Percentiles rank a stretch among this genome's conserved stretches.
These are phyloP conservation scores for Diaporthe ilicicola DNA, from an alignment of 2,329 filamentous ascomycete species.

Conservation along the genomic window DNA sequence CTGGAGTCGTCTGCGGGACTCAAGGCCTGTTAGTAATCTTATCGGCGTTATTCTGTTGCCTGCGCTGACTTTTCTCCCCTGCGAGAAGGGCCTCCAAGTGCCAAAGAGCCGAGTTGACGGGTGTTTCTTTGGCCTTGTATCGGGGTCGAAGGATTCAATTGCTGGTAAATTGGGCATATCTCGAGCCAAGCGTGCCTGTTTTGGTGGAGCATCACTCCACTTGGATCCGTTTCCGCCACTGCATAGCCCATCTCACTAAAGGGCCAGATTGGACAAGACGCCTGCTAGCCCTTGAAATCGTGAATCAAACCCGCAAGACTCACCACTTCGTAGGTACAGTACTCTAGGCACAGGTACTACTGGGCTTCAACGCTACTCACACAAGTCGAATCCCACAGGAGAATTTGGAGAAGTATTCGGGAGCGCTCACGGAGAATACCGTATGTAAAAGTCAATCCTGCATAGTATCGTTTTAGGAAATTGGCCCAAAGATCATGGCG, in stretches of 20 bases:
- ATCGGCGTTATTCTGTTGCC: background rate
- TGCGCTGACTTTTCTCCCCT: background rate
- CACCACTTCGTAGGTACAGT: background rate
- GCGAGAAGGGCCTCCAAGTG: background rate
- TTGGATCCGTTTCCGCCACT: background rate
- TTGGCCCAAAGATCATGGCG: slow-evolving; percentile 2
- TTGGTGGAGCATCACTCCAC: background rate
- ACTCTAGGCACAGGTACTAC: background rate
- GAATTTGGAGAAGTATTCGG: background rate
- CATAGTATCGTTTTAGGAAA: background rate
- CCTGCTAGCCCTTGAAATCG: no score
- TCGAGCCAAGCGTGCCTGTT: background rate
- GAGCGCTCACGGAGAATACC: background rate
- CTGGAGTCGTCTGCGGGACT: background rate
- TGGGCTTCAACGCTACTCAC: background rate
- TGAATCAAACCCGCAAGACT: background rate
- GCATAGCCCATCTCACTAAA: background rate
- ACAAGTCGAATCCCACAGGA: background rate
- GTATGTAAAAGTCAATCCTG: background rate
- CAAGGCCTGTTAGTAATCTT: background rate
- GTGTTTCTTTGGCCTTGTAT: background rate
- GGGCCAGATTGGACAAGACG: background rate
- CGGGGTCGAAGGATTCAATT: background rate
- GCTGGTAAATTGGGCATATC: background rate
- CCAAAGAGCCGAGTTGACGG: background rate